Evolutionary conservation across 305 asterid species (phyloP).

Genomic region (Ilex paraguariensis): DNA sequence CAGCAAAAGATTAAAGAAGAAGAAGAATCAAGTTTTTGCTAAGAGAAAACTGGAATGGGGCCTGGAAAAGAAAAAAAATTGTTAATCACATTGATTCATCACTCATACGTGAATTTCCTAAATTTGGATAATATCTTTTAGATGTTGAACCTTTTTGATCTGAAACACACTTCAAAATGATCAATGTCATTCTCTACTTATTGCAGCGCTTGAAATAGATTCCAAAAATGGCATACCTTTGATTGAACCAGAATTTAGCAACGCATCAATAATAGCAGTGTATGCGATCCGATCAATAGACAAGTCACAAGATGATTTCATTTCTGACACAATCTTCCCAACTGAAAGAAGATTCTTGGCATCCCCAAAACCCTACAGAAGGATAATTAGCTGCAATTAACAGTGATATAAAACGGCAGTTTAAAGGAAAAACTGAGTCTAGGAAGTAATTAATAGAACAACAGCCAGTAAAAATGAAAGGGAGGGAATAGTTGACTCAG

Average conservation of each 20-base stretch:
- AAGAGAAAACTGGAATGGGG: constrained; percentile 10
- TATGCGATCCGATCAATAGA: constrained; percentile 66
- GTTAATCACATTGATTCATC: too few species aligned
- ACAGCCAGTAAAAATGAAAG: too few species aligned
- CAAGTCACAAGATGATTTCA: constrained; percentile 42
- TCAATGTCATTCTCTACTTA: constrained; percentile 2
- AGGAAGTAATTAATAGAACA: too few species aligned
- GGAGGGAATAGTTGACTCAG: too few species aligned
- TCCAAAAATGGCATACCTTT: constrained; percentile 38
- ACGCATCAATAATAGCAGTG: constrained; percentile 49
- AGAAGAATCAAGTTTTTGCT: not conserved
- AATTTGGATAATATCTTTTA: too few species aligned
- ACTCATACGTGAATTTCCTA: too few species aligned
- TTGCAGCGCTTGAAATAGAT: constrained; percentile 10
- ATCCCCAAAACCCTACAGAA: constrained; percentile 54
- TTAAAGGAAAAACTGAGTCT: too few species aligned
- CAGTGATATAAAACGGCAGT: too few species aligned
- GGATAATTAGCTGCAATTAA: not conserved
- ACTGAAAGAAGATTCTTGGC: constrained; percentile 44
- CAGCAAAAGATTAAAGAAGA: too few species aligned
- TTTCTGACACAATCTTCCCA: constrained; percentile 43
- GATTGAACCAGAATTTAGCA: constrained; percentile 53
- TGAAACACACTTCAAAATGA: not conserved
- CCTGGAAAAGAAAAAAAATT: too few species aligned
- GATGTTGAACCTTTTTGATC: not conserved